These are phyloP conservation scores for Ogataea pignaliae DNA, from an alignment of 805 yeast genomes.

Conservation along the genomic window DNA sequence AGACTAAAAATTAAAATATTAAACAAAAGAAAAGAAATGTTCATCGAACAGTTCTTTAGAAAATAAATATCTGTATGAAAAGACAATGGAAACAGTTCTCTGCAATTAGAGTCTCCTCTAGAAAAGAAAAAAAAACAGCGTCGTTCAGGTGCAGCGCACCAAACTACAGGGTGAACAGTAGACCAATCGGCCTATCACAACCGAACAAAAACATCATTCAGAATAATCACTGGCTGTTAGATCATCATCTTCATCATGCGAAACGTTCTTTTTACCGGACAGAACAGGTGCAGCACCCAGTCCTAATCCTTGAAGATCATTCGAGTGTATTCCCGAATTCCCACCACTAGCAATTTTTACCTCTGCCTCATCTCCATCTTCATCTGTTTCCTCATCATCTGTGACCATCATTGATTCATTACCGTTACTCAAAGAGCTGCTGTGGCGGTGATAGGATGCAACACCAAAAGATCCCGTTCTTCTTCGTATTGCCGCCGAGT, in stretches of 20 bases:
- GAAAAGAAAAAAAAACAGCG: too few relatives aligned
- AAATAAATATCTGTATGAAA: too few relatives aligned
- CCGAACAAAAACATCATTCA: slow-evolving; percentile 9
- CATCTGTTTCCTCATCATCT: slow-evolving; percentile 16
- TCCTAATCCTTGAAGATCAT: slow-evolving; percentile 1
- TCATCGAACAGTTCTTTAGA: too few relatives aligned
- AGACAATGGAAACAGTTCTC: too few relatives aligned
- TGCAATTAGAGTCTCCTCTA: too few relatives aligned
- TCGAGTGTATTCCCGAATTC: too few relatives aligned
- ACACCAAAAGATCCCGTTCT: too few relatives aligned
- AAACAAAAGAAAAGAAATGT: not conserved
- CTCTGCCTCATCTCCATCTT: slow-evolving; percentile 11
- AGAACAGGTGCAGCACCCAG: not conserved
- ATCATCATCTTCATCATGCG: slow-evolving; percentile 25
- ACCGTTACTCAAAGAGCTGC: not conserved
- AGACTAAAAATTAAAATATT: not conserved
- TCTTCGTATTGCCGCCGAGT: not conserved
- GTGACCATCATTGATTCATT: slow-evolving; percentile 1
- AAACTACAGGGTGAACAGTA: too few relatives aligned
- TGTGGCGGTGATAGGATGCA: not conserved
- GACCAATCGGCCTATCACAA: too few relatives aligned
- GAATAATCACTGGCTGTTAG: slow-evolving; percentile 23
- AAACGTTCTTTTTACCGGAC: slow-evolving; percentile 2
- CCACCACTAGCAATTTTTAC: too few relatives aligned
- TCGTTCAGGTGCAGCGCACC: too few relatives aligned